Evolutionary conservation across 768 basidiomycete genomes (phyloP), one percentile per base, ranked within the genome.

Genomic region (Nidularia pulvinata): DNA sequence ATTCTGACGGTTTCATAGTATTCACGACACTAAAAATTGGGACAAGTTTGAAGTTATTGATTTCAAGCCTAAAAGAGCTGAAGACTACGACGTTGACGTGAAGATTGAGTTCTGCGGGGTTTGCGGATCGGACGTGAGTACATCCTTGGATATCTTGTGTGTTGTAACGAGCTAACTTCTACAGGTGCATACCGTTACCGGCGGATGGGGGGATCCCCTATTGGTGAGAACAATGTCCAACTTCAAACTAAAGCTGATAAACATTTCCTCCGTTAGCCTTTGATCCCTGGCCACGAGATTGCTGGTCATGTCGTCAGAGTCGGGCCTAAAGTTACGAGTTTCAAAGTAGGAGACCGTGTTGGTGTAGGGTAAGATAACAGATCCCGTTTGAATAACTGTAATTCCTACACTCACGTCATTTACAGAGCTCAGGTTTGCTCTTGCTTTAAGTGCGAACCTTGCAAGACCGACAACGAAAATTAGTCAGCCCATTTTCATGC

Each of bases 321-420:
- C 54, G 84, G 86, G 2, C 64, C 75, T 6, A 73, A 82, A 43
- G 83, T 85, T 44, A 73, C 60, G 3, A 75, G 75, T 48, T 73
- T 86, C 70, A 82, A 83, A 61, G 71, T 77, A 7, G 84, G 84
- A 22, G 80, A 85, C 61, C 65, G 78, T 7, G 85, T 76, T 55
- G 85, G 85, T 48, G 69, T 72, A 33, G 70, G 71, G 70, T 71
- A 51, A 35, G 63, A 58, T 16, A 33, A 32, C 7, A 1, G 32
- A 5, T 43, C 7, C 35, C 13, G 19, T 48, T 25, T 43, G 30
- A 30, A 10, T 36, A 22, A 6, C n/a, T n/a, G n/a, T n/a, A 32
- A 33, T 30, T 37, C 1, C 14, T 34, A 35, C 14, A 13, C 37
- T 7, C 7, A 39, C 37, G 9, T 32, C 34, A 75, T 79, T 5